A percentile compares a stretch with the other conserved stretches of the same genome.
These are phyloP conservation scores for Pythium apleroticum DNA, from an alignment of 352 stramenopile species.

Conservation along the genomic window DNA sequence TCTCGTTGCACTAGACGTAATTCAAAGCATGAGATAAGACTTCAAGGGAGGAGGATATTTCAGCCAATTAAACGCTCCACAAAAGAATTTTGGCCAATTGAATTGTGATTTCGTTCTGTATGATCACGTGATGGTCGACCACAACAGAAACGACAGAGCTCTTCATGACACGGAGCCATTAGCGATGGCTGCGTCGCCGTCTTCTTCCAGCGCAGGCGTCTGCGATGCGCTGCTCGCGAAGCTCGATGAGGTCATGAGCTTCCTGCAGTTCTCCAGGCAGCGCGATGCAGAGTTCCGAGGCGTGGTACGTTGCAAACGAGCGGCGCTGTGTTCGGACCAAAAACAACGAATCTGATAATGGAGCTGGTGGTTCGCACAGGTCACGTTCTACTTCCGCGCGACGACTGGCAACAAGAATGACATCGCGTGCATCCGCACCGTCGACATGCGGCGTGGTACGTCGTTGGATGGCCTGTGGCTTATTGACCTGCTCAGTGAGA, in stretches of 20 bases:
- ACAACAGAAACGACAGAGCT: conserved; percentile 9
- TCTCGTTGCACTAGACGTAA: background rate
- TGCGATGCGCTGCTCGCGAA: conserved; percentile 78
- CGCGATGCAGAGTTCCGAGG: conserved; percentile 50
- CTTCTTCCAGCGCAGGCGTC: conserved; percentile 24
- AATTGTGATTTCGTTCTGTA: too few species aligned
- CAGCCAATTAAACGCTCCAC: too few species aligned
- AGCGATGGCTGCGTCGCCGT: conserved; percentile 19
- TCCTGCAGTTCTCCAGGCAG: conserved; percentile 63
- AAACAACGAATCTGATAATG: conserved; percentile 24
- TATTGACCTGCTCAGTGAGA: background rate
- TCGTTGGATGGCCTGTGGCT: background rate
- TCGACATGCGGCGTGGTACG: conserved; percentile 73
- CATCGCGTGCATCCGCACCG: conserved; percentile 68
- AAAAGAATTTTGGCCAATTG: conserved; percentile 1
- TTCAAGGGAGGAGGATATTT: background rate
- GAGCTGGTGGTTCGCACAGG: conserved; percentile 31
- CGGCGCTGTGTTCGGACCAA: too few species aligned
- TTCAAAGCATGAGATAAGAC: conserved; percentile 1
- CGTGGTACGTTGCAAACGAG: conserved; percentile 37
- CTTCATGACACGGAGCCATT: conserved; percentile 18
- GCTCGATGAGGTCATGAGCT: conserved; percentile 85
- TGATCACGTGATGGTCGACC: background rate
- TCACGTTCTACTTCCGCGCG: conserved; percentile 79
- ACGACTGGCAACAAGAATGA: conserved; percentile 38